phyloP scores from a whole-genome alignment of 106 monocot genomes.

The Alisma plantagoaquatica region DNA sequence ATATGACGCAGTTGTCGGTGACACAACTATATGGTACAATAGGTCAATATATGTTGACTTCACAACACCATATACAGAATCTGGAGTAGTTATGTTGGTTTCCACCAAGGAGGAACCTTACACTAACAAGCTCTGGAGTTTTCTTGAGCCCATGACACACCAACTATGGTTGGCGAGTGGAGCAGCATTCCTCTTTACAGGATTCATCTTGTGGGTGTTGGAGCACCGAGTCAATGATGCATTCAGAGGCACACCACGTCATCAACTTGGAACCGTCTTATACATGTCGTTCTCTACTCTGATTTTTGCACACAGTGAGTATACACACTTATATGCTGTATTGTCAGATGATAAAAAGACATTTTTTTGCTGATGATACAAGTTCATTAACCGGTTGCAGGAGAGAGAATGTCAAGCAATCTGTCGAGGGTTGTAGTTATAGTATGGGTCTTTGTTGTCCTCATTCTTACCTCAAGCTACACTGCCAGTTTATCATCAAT shows the following conservation, averaged over 20 bases:
- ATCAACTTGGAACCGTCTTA: slow-evolving; percentile 2
- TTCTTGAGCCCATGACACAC: slow-evolving; percentile 2
- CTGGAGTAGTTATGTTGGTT: slow-evolving; percentile 8
- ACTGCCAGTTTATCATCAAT: no score
- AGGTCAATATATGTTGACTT: background rate
- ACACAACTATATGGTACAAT: background rate
- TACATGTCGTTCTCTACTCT: slow-evolving; percentile 12
- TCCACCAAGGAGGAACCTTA: background rate
- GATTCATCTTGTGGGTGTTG: slow-evolving; percentile 3
- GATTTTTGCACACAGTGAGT: slow-evolving; percentile 9
- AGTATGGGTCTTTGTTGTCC: slow-evolving; percentile 5
- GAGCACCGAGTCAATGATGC: background rate
- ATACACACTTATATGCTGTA: no score
- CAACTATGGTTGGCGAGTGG: background rate
- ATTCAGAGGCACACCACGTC: background rate
- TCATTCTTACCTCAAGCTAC: slow-evolving; percentile 7
- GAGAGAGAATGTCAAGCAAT: background rate
- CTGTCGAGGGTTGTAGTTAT: slow-evolving; percentile 3
- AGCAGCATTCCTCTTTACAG: slow-evolving; percentile 6
- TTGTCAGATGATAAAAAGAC: background rate
- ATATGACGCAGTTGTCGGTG: slow-evolving; percentile 3
- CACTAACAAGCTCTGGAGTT: background rate
- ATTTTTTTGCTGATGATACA: background rate
- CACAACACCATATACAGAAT: slow-evolving; percentile 6
- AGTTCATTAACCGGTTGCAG: background rate